Conservation (phyloP, 2,329 filamentous ascomycete genomes). For the Colletotrichum falcatum region DNA sequence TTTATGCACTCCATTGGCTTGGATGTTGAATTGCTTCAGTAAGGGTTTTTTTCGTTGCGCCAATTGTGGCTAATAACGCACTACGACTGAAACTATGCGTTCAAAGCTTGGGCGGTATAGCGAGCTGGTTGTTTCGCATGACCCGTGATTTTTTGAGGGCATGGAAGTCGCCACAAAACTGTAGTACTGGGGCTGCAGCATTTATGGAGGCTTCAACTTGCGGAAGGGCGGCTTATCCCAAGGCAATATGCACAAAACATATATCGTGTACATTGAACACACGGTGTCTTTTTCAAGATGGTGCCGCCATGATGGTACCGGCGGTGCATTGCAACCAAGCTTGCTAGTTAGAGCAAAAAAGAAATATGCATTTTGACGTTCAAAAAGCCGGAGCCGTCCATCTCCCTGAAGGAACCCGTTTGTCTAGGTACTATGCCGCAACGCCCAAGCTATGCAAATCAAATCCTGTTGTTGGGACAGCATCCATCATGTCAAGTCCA, state of each 20-base stretch:
- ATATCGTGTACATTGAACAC: constrained; percentile 38
- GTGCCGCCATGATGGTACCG: constrained; percentile 22
- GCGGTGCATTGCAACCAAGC: constrained; percentile 29
- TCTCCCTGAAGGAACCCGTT: constrained; percentile 2
- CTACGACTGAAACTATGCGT: constrained; percentile 23
- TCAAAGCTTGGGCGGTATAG: constrained; percentile 24
- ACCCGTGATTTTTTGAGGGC: constrained; percentile 37
- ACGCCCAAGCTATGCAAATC: constrained; percentile 41
- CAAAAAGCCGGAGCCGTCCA: constrained; percentile 4
- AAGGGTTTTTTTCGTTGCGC: constrained; percentile 37
- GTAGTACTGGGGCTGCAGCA: constrained; percentile 36
- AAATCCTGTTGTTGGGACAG: neutral
- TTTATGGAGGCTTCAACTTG: constrained; percentile 18
- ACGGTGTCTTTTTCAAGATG: constrained; percentile 24
- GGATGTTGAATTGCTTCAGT: constrained; percentile 82
- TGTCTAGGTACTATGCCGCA: constrained; percentile 31
- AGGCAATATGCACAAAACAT: constrained; percentile 38
- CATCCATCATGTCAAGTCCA: constrained; percentile 36
- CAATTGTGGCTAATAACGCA: constrained; percentile 9
- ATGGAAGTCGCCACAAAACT: constrained; percentile 23
- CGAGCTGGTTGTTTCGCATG: constrained; percentile 15
- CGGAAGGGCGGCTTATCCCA: constrained; percentile 16
- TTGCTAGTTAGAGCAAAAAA: constrained; percentile 37
- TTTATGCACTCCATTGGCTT: constrained; percentile 99
- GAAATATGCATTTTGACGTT: constrained; percentile 41